Percentiles rank a stretch among this genome's conserved stretches.
phyloP scores from a whole-genome alignment of 495 filamentous ascomycete species.

The Collariella sp. region DNA sequence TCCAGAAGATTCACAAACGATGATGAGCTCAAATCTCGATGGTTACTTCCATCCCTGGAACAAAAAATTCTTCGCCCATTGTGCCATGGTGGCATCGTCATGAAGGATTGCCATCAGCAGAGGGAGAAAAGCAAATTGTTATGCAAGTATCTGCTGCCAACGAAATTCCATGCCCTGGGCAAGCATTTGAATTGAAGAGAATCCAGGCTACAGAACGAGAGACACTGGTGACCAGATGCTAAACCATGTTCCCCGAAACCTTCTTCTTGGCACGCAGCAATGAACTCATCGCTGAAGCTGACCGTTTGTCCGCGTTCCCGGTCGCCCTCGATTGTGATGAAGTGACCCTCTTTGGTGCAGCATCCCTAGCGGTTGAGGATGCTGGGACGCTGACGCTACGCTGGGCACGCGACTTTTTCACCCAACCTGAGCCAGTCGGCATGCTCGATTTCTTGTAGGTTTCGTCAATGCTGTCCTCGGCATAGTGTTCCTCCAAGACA shows the following conservation, averaged over 20 bases:
- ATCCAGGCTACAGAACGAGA: no score
- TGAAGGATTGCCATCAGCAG: no score
- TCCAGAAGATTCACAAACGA: no score
- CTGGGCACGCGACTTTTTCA: slow-evolving; percentile 7
- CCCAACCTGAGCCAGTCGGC: slow-evolving; percentile 33
- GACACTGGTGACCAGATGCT: no score
- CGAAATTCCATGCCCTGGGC: no score
- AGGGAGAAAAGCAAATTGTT: no score
- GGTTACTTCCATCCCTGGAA: no score
- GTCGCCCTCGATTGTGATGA: neutral
- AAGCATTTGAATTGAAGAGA: no score
- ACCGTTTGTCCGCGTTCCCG: neutral
- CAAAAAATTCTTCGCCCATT: no score
- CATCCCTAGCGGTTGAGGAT: neutral
- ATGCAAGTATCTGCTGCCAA: no score
- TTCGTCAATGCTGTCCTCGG: slow-evolving; percentile 36
- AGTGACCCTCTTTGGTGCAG: neutral
- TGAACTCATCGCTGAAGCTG: neutral
- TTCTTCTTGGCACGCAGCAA: slow-evolving; percentile 3
- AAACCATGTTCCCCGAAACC: neutral
- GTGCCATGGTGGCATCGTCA: no score
- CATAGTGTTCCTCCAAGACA: slow-evolving; percentile 31
- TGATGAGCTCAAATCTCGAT: no score
- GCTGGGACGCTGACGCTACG: slow-evolving; percentile 10
- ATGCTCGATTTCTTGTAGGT: slow-evolving; percentile 25